Base-by-base conservation (phyloP, 192 early-diverging fungal genomes). In the Backusella mclennaniae region DNA sequence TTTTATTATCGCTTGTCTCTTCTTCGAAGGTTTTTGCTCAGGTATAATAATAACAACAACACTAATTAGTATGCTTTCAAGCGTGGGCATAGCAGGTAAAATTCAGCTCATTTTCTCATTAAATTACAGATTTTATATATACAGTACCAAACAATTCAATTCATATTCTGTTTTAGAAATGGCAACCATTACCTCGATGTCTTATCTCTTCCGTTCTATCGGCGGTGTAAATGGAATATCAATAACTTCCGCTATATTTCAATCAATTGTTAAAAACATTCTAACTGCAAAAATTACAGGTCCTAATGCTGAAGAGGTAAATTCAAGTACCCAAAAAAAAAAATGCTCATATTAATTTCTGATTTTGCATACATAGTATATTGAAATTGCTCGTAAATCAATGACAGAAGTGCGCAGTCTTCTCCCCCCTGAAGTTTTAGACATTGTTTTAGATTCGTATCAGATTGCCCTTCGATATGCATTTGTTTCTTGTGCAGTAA, bases 191-290 rank as follows among this genome's bases (percentile, higher is more conserved):
- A 87, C 87, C 21, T 79, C 84, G 8, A 80, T 85, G 7, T 84
- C 84, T 19, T 83, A 85, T 71, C 83, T 91, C 63, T 74, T 87
- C 36, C 81, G 85, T 46, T 76, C 75, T 33, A 77, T 85, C 44
- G 89, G 90, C n/a, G 80, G 84, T 68, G 87, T 88, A 21, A 79
- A 90, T 74, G 87, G 87, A 67, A 73, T 91, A 1, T 84, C 86
- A 5, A 63, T 86, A 31, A 78, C 80, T 3, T 82, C 81, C 5
- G 81, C 84, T n/a, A 77, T 80, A 26, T 76, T 85, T 36, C 84
- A 85, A 66, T 69, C 69, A 17, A 63, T 71, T 15, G 35, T 85
- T 38, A 71, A 71, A 29, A 49, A 17, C 6, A 71, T 71, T 46
- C 19, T 71, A 29, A 46, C 38, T 46, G 21, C 26, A 26, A 46